phyloP scores from a whole-genome alignment of 2,329 filamentous ascomycete genomes.

The Fusarium foetens region DNA sequence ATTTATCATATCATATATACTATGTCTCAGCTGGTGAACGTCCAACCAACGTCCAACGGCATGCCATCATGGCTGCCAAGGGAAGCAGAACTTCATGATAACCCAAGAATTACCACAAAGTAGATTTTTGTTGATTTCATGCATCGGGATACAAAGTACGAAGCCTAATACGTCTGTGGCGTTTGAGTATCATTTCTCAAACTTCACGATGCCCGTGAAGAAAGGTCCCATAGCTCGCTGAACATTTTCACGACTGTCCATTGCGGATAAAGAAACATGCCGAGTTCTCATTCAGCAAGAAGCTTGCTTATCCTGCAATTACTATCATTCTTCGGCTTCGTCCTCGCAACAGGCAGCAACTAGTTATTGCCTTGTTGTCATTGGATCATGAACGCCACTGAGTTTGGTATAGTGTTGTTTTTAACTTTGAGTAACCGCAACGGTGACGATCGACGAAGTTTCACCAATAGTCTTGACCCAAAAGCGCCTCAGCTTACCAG shows the following conservation, averaged over 20 bases:
- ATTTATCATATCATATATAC: not conserved
- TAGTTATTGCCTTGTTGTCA: not conserved
- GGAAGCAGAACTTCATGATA: not conserved
- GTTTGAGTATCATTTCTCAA: not conserved
- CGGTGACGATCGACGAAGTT: not conserved
- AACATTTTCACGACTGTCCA: not conserved
- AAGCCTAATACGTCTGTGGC: not conserved
- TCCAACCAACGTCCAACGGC: not conserved
- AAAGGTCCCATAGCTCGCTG: not conserved
- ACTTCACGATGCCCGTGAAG: not conserved
- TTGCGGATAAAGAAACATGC: not conserved
- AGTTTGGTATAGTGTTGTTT: not conserved
- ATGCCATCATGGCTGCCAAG: not conserved
- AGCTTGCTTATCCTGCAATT: not conserved
- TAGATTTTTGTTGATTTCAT: accelerated
- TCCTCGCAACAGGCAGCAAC: slow-evolving; percentile 1
- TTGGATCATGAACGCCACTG: not conserved
- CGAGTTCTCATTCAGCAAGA: not conserved
- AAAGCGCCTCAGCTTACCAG: not conserved
- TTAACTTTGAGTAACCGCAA: no score
- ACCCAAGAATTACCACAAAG: not conserved
- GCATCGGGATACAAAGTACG: not conserved
- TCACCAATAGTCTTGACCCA: not conserved
- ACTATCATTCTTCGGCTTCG: not conserved
- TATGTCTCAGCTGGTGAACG: not conserved